These are phyloP conservation scores for Pseudogymnoascus sp. DNA, from an alignment of 2,329 filamentous ascomycete genomes.

Conservation along the genomic window DNA sequence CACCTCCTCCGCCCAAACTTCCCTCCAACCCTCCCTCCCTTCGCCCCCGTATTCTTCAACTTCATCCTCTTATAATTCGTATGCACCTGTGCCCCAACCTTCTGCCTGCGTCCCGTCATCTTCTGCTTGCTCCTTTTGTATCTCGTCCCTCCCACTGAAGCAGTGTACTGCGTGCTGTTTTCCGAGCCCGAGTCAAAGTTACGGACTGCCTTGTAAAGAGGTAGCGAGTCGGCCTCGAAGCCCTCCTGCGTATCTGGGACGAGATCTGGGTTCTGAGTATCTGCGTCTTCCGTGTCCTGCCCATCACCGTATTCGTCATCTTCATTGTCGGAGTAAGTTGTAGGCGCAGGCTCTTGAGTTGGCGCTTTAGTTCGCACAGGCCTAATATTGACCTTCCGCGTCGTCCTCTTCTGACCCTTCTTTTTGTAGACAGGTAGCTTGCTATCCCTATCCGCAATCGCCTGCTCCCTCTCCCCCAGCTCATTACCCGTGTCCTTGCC, in stretches of 20 bases:
- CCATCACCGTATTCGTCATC: conserved; percentile 32
- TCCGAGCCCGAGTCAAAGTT: conserved; percentile 25
- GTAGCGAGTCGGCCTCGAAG: background rate
- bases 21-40: conserved; percentile 51
- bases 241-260: conserved; percentile 17
- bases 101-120: conserved; percentile 32
- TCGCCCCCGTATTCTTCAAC: conserved; percentile 52
- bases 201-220: conserved; percentile 18
- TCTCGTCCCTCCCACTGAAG: conserved; percentile 29
- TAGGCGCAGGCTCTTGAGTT: conserved; percentile 25
- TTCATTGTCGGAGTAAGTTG: conserved; percentile 24
- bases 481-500: conserved; percentile 44
- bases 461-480: conserved; percentile 34
- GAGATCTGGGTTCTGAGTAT: conserved; percentile 22
- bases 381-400: conserved; percentile 56
- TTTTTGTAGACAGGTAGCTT: conserved; percentile 64
- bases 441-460: conserved; percentile 42
- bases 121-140: conserved; percentile 26
- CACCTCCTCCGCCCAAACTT: conserved; percentile 46
- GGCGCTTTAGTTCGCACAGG: conserved; percentile 44
- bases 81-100: conserved; percentile 55
- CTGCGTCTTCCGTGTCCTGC: conserved; percentile 30
- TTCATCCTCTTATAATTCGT: conserved; percentile 60
- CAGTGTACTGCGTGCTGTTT: conserved; percentile 28
- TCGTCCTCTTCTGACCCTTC: conserved; percentile 74